These are phyloP conservation scores for Chenopodium formosanum DNA, from an alignment of 148 eudicot genomes.

Conservation along the genomic window DNA sequence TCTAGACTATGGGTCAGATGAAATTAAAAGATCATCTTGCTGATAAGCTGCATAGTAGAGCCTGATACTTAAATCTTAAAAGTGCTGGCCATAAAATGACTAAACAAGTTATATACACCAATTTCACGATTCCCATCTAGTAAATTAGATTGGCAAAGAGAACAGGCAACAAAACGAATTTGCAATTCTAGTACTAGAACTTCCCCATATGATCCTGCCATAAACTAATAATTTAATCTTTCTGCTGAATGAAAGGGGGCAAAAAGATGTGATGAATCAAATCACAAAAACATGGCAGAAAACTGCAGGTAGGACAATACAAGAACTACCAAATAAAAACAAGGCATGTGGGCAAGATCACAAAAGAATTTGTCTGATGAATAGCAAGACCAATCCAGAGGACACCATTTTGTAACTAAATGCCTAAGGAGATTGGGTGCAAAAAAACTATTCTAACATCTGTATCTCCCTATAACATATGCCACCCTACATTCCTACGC, in stretches of 20 bases:
- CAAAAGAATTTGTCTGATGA: too few species aligned
- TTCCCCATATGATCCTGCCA: not conserved
- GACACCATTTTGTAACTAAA: not conserved
- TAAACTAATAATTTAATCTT: not conserved
- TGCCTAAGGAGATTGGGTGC: not conserved
- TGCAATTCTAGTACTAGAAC: not conserved
- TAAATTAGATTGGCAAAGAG: not conserved
- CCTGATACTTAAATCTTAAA: too few species aligned
- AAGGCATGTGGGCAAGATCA: too few species aligned
- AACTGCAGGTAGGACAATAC: too few species aligned
- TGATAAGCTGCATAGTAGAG: not conserved
- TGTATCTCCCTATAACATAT: not conserved
- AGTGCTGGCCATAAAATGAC: too few species aligned
- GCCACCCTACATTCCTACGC: not conserved
- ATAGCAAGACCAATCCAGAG: too few species aligned
- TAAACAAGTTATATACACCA: not conserved
- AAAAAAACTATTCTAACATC: too few species aligned
- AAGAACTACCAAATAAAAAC: too few species aligned
- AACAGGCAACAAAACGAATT: not conserved
- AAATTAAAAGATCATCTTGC: not conserved
- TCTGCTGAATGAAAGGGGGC: too few species aligned
- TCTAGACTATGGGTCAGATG: not conserved
- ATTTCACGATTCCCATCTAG: not conserved
- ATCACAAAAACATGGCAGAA: too few species aligned
- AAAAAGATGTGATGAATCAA: too few species aligned